These are phyloP conservation scores for Vararia minispora DNA, from an alignment of 768 basidiomycete species.

Conservation along the genomic window DNA sequence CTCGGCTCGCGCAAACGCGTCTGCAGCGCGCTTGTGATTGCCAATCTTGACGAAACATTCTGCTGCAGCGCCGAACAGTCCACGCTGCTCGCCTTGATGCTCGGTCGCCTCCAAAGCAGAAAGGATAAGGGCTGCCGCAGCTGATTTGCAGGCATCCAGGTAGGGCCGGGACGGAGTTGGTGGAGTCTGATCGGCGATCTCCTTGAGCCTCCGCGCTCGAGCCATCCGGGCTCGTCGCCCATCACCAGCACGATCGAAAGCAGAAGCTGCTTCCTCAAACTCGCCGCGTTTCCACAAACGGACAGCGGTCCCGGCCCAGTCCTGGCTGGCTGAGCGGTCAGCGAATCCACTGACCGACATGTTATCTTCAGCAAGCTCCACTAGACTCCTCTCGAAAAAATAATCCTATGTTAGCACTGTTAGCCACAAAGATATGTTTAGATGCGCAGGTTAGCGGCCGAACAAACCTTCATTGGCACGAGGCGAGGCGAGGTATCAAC, in stretches of 20 bases:
- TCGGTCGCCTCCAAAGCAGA: not conserved
- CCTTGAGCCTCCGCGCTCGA: not conserved
- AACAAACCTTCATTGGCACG: constrained; percentile 31
- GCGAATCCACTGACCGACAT: too few relatives aligned
- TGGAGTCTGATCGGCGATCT: constrained; percentile 5
- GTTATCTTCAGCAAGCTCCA: too few relatives aligned
- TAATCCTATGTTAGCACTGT: constrained; percentile 4
- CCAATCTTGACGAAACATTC: constrained; percentile 6
- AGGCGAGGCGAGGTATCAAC: constrained; percentile 41
- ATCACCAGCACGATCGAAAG: constrained; percentile 6
- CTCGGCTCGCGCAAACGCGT: constrained; percentile 28
- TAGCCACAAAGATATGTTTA: not conserved
- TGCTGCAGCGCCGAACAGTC: constrained; percentile 1
- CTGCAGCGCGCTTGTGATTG: constrained; percentile 28
- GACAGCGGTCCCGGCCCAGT: constrained; percentile 7
- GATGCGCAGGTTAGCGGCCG: constrained; percentile 19
- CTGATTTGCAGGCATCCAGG: constrained; percentile 1
- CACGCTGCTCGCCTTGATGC: not conserved
- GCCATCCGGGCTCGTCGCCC: constrained; percentile 1
- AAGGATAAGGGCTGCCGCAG: constrained; percentile 1
- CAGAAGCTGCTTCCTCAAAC: constrained; percentile 6
- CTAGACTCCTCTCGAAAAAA: not conserved
- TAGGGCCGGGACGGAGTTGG: not conserved
- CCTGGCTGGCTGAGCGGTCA: not conserved
- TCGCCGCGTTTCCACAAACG: constrained; percentile 1